These are phyloP conservation scores for Fusarium heterosporum DNA, from an alignment of 2,329 filamentous ascomycete genomes.

Conservation along the genomic window DNA sequence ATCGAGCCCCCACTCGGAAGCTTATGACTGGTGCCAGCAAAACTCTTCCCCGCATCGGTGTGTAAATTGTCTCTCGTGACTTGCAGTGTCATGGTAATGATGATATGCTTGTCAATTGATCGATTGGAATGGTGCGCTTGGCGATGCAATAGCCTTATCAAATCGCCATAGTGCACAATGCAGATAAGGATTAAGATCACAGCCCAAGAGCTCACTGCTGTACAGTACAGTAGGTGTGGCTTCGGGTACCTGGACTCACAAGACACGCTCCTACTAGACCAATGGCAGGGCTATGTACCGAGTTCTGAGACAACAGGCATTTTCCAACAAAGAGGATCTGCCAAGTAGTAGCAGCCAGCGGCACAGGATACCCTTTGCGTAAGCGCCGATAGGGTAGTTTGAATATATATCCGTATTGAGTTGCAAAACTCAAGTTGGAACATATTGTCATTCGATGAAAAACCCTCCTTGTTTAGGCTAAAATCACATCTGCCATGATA, in stretches of 20 bases:
- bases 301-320: conserved; percentile 9
- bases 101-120: conserved; percentile 17
- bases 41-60: conserved; percentile 32
- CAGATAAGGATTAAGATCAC: conserved; percentile 8
- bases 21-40: conserved; percentile 33
- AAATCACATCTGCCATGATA: background rate
- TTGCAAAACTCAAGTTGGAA: background rate
- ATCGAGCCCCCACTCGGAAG: conserved; percentile 23
- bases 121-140: background rate
- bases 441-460: background rate
- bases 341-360: conserved; percentile 2
- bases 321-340: background rate
- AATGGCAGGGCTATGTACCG: conserved; percentile 21
- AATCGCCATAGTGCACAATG: background rate
- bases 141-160: background rate
- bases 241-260: conserved; percentile 34
- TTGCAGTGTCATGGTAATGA: conserved; percentile 23
- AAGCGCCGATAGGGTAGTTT: background rate
- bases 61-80: conserved; percentile 31
- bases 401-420: background rate
- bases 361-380: background rate
- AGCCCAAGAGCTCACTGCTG: background rate
- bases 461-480: conserved; percentile 1
- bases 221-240: conserved; percentile 6
- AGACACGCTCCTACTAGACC: background rate